These are phyloP conservation scores for Candida broadrunensis DNA, from an alignment of 805 yeast genomes.

Conservation along the genomic window DNA sequence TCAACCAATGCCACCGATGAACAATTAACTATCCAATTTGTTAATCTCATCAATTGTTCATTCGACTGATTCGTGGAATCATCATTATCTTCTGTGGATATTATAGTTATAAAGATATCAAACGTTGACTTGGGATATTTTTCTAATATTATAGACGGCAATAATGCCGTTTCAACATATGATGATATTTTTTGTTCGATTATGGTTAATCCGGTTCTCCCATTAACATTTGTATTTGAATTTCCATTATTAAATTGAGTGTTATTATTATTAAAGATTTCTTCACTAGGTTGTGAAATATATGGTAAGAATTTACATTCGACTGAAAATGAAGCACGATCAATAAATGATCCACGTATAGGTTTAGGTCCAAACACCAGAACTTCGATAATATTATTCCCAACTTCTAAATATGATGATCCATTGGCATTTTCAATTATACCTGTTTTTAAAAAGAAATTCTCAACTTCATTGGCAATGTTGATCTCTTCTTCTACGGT, in stretches of 20 bases:
- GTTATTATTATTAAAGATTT: slow-evolving; percentile 21
- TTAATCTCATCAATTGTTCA: slow-evolving; percentile 29
- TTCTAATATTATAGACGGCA: slow-evolving; percentile 54
- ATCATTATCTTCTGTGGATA: slow-evolving; percentile 39
- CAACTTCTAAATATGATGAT: slow-evolving; percentile 74
- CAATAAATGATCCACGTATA: slow-evolving; percentile 66
- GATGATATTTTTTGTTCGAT: slow-evolving; percentile 49
- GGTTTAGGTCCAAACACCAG: slow-evolving; percentile 91
- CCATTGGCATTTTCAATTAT: slow-evolving; percentile 74
- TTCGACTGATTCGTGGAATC: slow-evolving; percentile 11
- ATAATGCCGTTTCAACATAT: slow-evolving; percentile 49
- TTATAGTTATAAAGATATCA: slow-evolving; percentile 68
- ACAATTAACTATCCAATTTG: slow-evolving; percentile 56
- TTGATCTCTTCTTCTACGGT: neutral
- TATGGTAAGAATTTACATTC: slow-evolving; percentile 54
- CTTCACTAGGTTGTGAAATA: slow-evolving; percentile 37
- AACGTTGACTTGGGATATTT: slow-evolving; percentile 90
- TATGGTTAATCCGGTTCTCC: slow-evolving; percentile 31
- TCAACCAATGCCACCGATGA: slow-evolving; percentile 77
- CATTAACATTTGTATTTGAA: slow-evolving; percentile 14
- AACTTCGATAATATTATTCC: slow-evolving; percentile 58
- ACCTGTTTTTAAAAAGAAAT: slow-evolving; percentile 61
- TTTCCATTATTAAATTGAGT: slow-evolving; percentile 7
- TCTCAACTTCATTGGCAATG: slow-evolving; percentile 23
- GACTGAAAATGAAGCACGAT: slow-evolving; percentile 64